These are phyloP conservation scores for Biscutella laevigata DNA, from an alignment of 441 rosid species.

Conservation along the genomic window DNA sequence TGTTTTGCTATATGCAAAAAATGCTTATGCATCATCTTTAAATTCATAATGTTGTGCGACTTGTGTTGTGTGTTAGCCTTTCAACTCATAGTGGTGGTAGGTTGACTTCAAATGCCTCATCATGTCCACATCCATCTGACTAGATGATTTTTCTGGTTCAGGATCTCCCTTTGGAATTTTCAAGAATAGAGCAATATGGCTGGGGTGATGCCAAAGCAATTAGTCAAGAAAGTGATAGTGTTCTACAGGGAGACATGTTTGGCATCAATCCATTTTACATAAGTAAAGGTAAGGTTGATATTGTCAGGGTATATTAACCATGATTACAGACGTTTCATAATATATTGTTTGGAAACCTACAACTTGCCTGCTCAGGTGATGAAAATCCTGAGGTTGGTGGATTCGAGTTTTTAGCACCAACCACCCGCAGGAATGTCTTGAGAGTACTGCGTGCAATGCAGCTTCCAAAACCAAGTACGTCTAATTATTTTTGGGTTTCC, in stretches of 20 bases:
- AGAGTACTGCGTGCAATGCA: constrained; percentile 96
- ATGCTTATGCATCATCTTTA: not conserved
- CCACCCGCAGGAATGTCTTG: constrained; percentile 76
- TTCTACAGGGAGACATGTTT: constrained; percentile 45
- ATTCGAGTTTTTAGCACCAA: constrained; percentile 89
- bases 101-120: not conserved
- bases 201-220: constrained; percentile 56
- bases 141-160: constrained; percentile 24
- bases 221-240: constrained; percentile 34
- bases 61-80: not conserved
- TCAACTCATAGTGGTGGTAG: not conserved
- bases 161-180: constrained; percentile 35
- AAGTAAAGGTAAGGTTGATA: constrained; percentile 47
- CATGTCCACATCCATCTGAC: not conserved
- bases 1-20: not conserved
- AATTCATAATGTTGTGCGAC: not conserved
- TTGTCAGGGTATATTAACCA: constrained; percentile 1
- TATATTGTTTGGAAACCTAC: not conserved
- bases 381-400: constrained; percentile 44
- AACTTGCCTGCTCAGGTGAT: constrained; percentile 35
- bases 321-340: constrained; percentile 2
- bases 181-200: constrained; percentile 64
- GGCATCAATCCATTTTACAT: constrained; percentile 81
- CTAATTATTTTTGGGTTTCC: constrained; percentile 4
- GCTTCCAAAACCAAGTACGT: constrained; percentile 80